Percentiles rank a stretch among this genome's conserved stretches.
These are phyloP conservation scores for Cornus florida DNA, from an alignment of 148 eudicot genomes.

Conservation along the genomic window DNA sequence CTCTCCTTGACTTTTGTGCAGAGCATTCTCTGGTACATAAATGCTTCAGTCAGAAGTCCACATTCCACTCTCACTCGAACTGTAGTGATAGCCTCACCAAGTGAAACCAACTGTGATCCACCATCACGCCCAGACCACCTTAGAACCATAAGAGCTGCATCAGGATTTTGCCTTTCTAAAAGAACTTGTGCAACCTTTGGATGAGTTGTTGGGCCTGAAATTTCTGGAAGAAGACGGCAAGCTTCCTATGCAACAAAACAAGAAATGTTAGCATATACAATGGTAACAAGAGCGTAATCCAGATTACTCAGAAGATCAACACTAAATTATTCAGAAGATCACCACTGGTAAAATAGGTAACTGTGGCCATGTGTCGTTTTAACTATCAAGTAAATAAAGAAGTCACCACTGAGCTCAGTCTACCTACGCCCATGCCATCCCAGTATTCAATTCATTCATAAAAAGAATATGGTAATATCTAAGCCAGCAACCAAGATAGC, in stretches of 20 bases:
- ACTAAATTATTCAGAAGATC: not conserved
- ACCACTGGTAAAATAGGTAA: not conserved
- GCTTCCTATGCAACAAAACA: constrained; percentile 65
- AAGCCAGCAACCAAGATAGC: not conserved
- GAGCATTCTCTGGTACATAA: constrained; percentile 82
- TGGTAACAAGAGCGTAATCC: not conserved
- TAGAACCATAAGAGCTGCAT: constrained; percentile 95
- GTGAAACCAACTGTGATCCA: constrained; percentile 58
- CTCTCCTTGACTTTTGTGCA: constrained; percentile 73
- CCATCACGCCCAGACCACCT: constrained; percentile 90
- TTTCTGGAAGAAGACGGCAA: constrained; percentile 82
- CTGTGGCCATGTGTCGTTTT: too few species aligned
- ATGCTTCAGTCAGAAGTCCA: constrained; percentile 88
- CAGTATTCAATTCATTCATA: not conserved
- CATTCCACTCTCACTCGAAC: constrained; percentile 88
- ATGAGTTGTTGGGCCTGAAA: constrained; percentile 80
- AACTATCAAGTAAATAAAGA: not conserved
- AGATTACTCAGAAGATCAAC: not conserved
- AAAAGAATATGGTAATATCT: not conserved
- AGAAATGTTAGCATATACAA: constrained; percentile 15
- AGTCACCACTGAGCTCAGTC: not conserved
- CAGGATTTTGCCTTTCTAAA: constrained; percentile 80
- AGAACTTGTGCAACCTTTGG: constrained; percentile 90
- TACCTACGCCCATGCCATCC: not conserved
- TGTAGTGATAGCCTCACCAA: constrained; percentile 82